These are phyloP conservation scores for Danielia reshetovae DNA, from an alignment of 805 yeast species.

Conservation along the genomic window DNA sequence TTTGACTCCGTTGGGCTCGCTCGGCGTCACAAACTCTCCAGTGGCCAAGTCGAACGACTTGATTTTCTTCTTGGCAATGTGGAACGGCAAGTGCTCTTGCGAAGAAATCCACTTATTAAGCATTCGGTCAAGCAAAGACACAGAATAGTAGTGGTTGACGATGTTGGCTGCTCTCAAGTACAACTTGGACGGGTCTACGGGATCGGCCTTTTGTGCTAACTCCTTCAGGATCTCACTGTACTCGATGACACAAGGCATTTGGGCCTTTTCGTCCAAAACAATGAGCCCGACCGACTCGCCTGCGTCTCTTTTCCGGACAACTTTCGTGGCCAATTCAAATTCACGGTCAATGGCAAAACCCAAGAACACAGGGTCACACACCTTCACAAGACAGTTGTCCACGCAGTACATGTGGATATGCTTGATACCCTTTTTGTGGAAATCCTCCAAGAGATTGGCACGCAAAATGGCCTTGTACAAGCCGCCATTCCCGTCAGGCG, in stretches of 20 bases:
- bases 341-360: slow-evolving; percentile 74
- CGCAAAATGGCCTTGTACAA: slow-evolving; percentile 76
- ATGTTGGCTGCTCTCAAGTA: slow-evolving; percentile 91
- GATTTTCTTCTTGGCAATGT: slow-evolving; percentile 89
- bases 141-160: slow-evolving; percentile 93
- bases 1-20: slow-evolving; percentile 83
- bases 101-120: slow-evolving; percentile 70
- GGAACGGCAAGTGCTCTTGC: slow-evolving; percentile 77
- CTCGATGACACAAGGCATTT: slow-evolving; percentile 86
- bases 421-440: slow-evolving; percentile 62
- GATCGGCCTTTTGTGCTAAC: slow-evolving; percentile 63
- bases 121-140: slow-evolving; percentile 57
- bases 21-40: slow-evolving; percentile 55
- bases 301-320: slow-evolving; percentile 88
- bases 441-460: slow-evolving; percentile 64
- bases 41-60: slow-evolving; percentile 48
- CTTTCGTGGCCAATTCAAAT: slow-evolving; percentile 85
- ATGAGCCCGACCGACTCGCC: slow-evolving; percentile 88
- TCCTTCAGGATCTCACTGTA: slow-evolving; percentile 84
- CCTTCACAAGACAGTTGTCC: slow-evolving; percentile 85
- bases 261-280: slow-evolving; percentile 55
- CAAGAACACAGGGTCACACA: slow-evolving; percentile 87
- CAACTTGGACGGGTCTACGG: slow-evolving; percentile 48
- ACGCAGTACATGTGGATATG: slow-evolving; percentile 97
- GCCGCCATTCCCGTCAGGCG: slow-evolving; percentile 99